Evolutionary conservation across 352 stramenopile genomes (phyloP), one percentile per base, ranked within the genome.

Genomic region (Phytophthora uliginosa): DNA sequence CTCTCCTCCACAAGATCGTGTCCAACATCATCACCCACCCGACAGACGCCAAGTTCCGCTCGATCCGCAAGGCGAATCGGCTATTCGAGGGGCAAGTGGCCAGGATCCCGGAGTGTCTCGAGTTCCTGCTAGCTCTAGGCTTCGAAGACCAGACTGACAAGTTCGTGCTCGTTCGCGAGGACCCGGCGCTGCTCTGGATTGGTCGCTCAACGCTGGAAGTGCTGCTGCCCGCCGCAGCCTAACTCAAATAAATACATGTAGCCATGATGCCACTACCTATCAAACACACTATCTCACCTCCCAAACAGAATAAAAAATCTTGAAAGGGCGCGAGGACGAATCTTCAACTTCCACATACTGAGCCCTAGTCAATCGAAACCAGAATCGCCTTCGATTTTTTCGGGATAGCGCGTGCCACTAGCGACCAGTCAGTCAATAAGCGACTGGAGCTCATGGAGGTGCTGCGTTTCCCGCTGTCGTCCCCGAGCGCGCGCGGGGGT

Each of bases 11-110:
- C 64, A 88, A 89, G 58, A 89, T 95, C 66, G 74, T 95, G 12
- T 84, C 81, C 38, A 95, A 95, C 73, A 85, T 95, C 58, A 73
- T 92, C n/a, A 34, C 73, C n/a, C 67, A 92, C 45, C 82, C 86
- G 1, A 20, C 34, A 2, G 78, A 94, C 24, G 67, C 63, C 36
- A 93, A 92, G 61, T 94, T 87, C 62, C 82, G 81, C 33, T 85
- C 80, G 17, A 87, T 95, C 31, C 85, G 85, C 38, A 93, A 93
- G 48, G 57, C 74, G 13, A 95, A 93, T 65, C 78, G 76, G 7
- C 54, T 93, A 15, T 93, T 95, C 31, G 70, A 79, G 7, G 66
- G 73, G 1, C 80, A 82, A 10, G 73, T 95, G 9, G 81, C 77
- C 17, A 66, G 24, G 24, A 82, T 86, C 33, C 85, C 85, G 2